phyloP scores from a whole-genome alignment of 2,329 filamentous ascomycete species.

The Cladosporium sp. region DNA sequence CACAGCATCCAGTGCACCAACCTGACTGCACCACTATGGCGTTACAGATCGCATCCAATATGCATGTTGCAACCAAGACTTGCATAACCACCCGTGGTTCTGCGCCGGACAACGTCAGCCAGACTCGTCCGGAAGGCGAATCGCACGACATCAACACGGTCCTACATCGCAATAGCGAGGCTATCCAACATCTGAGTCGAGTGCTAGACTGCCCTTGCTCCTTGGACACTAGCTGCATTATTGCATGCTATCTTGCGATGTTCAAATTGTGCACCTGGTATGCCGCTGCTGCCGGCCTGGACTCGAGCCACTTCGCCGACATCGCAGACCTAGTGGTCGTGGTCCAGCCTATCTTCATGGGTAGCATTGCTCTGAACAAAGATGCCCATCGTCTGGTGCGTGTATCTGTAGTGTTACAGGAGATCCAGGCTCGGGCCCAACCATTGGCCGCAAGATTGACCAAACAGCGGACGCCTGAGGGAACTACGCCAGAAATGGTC shows the following conservation, averaged over 20 bases:
- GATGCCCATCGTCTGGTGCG: constrained; percentile 23
- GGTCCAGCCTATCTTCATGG: constrained; percentile 24
- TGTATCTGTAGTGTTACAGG: constrained; percentile 21
- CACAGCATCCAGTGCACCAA: too few species aligned
- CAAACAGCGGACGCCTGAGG: not conserved
- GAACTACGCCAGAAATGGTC: not conserved
- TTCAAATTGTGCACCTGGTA: constrained; percentile 24
- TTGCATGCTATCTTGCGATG: constrained; percentile 24
- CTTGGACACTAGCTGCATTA: constrained; percentile 8
- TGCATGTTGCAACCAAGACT: too few species aligned
- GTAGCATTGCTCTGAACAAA: constrained; percentile 22
- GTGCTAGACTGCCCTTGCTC: constrained; percentile 24
- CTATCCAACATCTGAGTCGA: constrained; percentile 22
- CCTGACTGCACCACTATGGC: too few species aligned
- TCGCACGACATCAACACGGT: constrained; percentile 23
- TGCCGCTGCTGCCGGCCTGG: constrained; percentile 20
- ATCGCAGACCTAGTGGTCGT: constrained; percentile 18
- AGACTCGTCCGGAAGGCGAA: constrained; percentile 6
- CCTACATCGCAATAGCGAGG: constrained; percentile 23
- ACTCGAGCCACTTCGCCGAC: not conserved
- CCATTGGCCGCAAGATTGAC: not conserved
- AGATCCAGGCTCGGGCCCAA: not conserved
- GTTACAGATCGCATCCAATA: too few species aligned
- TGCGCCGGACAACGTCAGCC: too few species aligned
- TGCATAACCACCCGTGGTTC: too few species aligned